Evolutionary conservation across 371 early-diverging fungal species (phyloP).

Genomic region (Amoeboaphelidium protococcarum): DNA sequence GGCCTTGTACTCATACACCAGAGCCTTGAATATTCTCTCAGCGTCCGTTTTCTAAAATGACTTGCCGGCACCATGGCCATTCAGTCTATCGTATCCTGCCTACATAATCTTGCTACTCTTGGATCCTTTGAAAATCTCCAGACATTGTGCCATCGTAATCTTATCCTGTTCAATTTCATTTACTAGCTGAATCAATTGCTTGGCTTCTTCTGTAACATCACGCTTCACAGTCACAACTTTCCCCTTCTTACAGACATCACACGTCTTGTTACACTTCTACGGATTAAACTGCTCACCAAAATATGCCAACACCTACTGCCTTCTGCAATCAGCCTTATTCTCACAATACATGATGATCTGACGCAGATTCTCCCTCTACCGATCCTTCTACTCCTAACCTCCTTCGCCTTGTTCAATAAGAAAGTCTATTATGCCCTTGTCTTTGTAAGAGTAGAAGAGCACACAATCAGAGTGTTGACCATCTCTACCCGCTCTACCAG

Average conservation of each 20-base stretch:
- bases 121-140: constrained; percentile 54
- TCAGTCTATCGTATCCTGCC: constrained; percentile 17
- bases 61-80: constrained; percentile 34
- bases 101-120: constrained; percentile 21
- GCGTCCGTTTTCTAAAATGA: constrained; percentile 25
- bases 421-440: constrained; percentile 30
- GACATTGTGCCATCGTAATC: constrained; percentile 29
- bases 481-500: constrained; percentile 96
- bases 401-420: constrained; percentile 78
- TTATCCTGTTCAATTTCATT: constrained; percentile 12
- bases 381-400: constrained; percentile 49
- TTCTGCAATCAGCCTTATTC: constrained; percentile 74
- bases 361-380: constrained; percentile 53
- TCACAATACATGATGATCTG: constrained; percentile 83
- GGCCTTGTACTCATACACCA: neutral
- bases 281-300: constrained; percentile 78
- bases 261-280: constrained; percentile 41
- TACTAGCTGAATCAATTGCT: constrained; percentile 19
- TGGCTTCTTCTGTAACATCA: constrained; percentile 30
- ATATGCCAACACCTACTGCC: constrained; percentile 68
- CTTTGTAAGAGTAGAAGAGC: constrained; percentile 58
- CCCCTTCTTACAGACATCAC: constrained; percentile 28
- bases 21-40: neutral
- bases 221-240: constrained; percentile 3
- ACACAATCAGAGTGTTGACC: constrained; percentile 62